Base-by-base conservation (phyloP, 768 basidiomycete genomes). In the Cystofilobasidium ferigula region DNA sequence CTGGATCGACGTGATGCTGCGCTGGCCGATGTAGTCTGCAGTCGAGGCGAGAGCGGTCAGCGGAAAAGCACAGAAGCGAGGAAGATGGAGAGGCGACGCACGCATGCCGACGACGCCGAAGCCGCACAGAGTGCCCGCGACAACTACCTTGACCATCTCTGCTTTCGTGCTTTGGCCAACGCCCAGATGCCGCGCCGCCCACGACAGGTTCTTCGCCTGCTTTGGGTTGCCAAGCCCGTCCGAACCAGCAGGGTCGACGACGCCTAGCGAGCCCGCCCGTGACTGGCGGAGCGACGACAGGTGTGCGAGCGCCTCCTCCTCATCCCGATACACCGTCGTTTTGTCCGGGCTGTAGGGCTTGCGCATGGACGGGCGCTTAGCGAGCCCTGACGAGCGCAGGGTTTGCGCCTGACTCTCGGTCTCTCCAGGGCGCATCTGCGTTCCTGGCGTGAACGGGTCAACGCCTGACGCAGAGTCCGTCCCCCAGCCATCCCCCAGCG, bases 81-180 rank as follows among this genome's bases (percentile, higher is more conserved):
- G 16, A 38, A 34, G 38, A 42, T 35, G 13, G 34, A 35, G 28
- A 24, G 35, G 9, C 16, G 14, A 73, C 76, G 71, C 58, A 76
- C 76, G 76, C 76, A 77, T 77, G 22, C 70, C 74, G 28, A 71
- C 75, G 26, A 77, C 73, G 28, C 76, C 76, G 42, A 73, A 73
- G 2, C 76, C 76, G 51, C 74, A 73, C 20, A 75, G 71, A 12
- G 71, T 72, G 8, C 76, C 76, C 3, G 75, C 72, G 26, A 73
- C 61, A 24, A 74, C 53, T 38, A 77, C 73, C 68, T 76, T 77
- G 22, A 70, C 26, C 34, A 76, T 68, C 53, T 77, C 76, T 16
- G 57, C 56, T 6, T 54, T 43, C 0, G 75, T 76, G 35, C 76
- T 73, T 14, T 75, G 75, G 54, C 75, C 75, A 22, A 74, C 62